phyloP scores from a whole-genome alignment of 768 basidiomycete species.

The Tubosaeta brunneosetosa region DNA sequence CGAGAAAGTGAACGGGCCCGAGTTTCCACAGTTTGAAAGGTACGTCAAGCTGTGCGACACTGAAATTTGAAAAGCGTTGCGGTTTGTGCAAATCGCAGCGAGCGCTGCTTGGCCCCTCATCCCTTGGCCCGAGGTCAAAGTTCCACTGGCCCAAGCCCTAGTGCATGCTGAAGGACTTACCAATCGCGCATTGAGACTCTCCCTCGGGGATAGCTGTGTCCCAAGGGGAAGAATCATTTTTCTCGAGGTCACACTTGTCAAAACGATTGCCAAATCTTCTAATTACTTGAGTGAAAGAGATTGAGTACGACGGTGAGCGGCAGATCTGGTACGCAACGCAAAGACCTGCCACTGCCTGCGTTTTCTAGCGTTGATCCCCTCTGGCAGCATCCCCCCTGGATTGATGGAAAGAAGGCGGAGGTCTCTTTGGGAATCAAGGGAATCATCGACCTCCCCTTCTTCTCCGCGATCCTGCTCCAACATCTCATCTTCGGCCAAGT shows the following conservation, averaged over 20 bases:
- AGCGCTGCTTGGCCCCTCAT: too few species aligned
- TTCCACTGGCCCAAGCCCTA: too few species aligned
- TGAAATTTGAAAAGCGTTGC: slow-evolving; percentile 11
- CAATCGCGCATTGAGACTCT: too few species aligned
- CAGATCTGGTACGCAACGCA: slow-evolving; percentile 34
- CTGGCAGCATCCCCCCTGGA: slow-evolving; percentile 33
- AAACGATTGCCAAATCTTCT: neutral
- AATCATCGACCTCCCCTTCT: slow-evolving; percentile 77
- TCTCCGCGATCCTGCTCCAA: slow-evolving; percentile 74
- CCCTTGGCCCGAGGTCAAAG: too few species aligned
- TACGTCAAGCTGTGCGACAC: slow-evolving; percentile 37
- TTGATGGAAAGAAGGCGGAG: slow-evolving; percentile 52
- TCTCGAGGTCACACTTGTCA: too few species aligned
- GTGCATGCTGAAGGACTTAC: too few species aligned
- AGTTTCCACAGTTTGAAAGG: slow-evolving; percentile 70
- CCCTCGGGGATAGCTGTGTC: too few species aligned
- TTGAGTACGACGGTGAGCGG: slow-evolving; percentile 21
- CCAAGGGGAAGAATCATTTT: too few species aligned
- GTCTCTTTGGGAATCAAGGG: slow-evolving; percentile 48
- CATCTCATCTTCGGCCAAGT: slow-evolving; percentile 72
- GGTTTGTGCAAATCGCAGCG: slow-evolving; percentile 2
- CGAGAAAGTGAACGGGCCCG: slow-evolving; percentile 79
- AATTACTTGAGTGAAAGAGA: neutral
- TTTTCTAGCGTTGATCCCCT: slow-evolving; percentile 35
- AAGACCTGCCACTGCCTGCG: slow-evolving; percentile 47